These are phyloP conservation scores for Claviceps purpurea DNA, from an alignment of 2,329 filamentous ascomycete genomes.

Conservation along the genomic window DNA sequence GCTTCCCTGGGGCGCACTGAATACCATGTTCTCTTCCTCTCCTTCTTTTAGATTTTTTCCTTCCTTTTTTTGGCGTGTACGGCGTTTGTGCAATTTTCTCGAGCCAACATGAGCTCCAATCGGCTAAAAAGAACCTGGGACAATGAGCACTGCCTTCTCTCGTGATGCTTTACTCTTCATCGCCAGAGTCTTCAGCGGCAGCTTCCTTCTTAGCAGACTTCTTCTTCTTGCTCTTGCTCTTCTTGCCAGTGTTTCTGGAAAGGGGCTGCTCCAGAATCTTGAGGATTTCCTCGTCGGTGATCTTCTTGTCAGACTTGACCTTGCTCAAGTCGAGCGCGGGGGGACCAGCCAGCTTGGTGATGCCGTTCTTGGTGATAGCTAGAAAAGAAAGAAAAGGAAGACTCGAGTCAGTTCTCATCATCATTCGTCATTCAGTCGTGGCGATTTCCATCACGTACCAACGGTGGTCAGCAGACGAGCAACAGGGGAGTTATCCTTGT, in stretches of 20 bases:
- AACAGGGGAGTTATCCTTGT: slow-evolving; percentile 78
- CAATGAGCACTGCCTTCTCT: background rate
- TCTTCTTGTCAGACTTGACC: slow-evolving; percentile 94
- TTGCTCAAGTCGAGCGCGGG: slow-evolving; percentile 64
- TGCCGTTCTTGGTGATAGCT: slow-evolving; percentile 93
- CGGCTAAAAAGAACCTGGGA: background rate
- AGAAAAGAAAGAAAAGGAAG: background rate
- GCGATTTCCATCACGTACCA: slow-evolving; percentile 46
- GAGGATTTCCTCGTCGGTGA: slow-evolving; percentile 86
- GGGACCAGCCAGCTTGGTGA: slow-evolving; percentile 72
- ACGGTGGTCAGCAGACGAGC: slow-evolving; percentile 81
- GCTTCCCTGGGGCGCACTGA: background rate
- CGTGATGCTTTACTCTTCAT: slow-evolving; percentile 9
- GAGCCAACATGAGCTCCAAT: background rate
- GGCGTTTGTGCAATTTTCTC: background rate
- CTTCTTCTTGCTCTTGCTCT: slow-evolving; percentile 75
- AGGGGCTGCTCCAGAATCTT: slow-evolving; percentile 87
- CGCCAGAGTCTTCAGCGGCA: slow-evolving; percentile 17
- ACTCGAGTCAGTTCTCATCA: slow-evolving; percentile 20
- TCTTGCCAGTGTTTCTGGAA: slow-evolving; percentile 77
- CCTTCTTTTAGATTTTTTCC: background rate
- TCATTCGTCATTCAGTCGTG: slow-evolving; percentile 1
- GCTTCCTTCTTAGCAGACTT: slow-evolving; percentile 36
- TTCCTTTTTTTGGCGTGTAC: background rate
- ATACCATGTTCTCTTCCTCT: background rate